These are phyloP conservation scores for Astragalus glycyphyllos DNA, from an alignment of 306 rosid genomes.

Conservation along the genomic window DNA sequence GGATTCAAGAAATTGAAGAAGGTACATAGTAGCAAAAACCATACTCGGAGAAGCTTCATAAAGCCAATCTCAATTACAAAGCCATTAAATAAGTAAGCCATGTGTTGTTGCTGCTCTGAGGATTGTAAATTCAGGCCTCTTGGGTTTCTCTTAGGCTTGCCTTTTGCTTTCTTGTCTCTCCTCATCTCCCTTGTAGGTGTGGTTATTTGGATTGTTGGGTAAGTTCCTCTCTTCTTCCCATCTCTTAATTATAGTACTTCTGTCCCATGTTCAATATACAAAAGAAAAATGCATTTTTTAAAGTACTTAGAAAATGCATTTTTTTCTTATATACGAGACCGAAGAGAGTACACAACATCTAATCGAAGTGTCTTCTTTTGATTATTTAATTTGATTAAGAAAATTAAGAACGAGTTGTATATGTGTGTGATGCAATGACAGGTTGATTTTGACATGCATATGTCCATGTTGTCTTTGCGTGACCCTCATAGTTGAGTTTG, in stretches of 20 bases:
- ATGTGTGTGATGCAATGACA: slow-evolving; percentile 51
- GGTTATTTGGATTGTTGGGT: slow-evolving; percentile 79
- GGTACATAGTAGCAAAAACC: background rate
- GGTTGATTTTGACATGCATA: slow-evolving; percentile 71
- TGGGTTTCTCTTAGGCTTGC: slow-evolving; percentile 73
- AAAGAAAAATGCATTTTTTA: too few species aligned
- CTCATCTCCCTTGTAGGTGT: slow-evolving; percentile 68
- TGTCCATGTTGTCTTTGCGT: slow-evolving; percentile 92
- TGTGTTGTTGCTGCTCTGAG: slow-evolving; percentile 69
- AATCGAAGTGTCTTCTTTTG: background rate
- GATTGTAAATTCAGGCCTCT: slow-evolving; percentile 77
- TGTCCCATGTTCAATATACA: too few species aligned
- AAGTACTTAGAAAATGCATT: too few species aligned
- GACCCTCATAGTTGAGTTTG: slow-evolving; percentile 79
- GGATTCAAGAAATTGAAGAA: slow-evolving; percentile 17
- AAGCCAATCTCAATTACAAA: background rate
- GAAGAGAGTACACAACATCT: too few species aligned
- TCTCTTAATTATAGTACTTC: too few species aligned
- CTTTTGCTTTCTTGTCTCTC: slow-evolving; percentile 75
- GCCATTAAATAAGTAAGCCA: slow-evolving; percentile 1
- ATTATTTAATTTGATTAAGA: too few species aligned
- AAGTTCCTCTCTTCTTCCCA: background rate
- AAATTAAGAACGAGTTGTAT: too few species aligned
- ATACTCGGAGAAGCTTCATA: background rate
- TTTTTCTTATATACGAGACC: too few species aligned